These are phyloP conservation scores for Psilocybe cyanescens DNA, from an alignment of 768 basidiomycete species.

Conservation along the genomic window DNA sequence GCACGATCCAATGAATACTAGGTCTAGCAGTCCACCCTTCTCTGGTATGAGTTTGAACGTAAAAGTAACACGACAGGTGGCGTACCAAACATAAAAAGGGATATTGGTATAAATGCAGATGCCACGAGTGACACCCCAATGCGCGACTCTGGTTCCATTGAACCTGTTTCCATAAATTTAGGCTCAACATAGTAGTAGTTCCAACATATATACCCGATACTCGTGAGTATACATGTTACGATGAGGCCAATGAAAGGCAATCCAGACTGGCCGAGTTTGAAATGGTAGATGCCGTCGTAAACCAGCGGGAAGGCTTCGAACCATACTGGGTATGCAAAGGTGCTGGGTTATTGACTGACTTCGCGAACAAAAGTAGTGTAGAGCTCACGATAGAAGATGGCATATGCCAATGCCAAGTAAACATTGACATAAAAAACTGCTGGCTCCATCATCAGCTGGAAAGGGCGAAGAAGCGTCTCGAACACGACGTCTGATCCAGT, in stretches of 20 bases:
- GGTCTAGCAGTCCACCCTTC: constrained; percentile 4
- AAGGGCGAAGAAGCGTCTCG: constrained; percentile 1
- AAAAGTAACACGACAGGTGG: neutral
- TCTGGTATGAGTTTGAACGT: neutral
- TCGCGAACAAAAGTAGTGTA: neutral
- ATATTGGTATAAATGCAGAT: constrained; percentile 1
- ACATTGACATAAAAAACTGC: constrained; percentile 1
- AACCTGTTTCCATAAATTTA: neutral
- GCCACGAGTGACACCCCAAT: constrained; percentile 1
- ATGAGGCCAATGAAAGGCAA: constrained; percentile 6
- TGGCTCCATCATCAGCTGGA: constrained; percentile 7
- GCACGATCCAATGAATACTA: constrained; percentile 3
- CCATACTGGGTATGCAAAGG: neutral
- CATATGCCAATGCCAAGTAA: constrained; percentile 7
- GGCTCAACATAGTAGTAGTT: constrained; percentile 5
- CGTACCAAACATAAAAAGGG: constrained; percentile 3
- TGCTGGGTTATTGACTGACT: neutral
- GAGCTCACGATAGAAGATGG: constrained; percentile 8
- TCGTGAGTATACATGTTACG: constrained; percentile 7
- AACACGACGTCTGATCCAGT: constrained; percentile 1
- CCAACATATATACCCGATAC: constrained; percentile 8
- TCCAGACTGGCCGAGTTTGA: constrained; percentile 7
- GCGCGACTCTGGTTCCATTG: neutral
- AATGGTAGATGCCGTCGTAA: constrained; percentile 3
- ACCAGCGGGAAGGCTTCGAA: constrained; percentile 8